Evolutionary conservation across 768 basidiomycete genomes (phyloP).

Genomic region (Amanita muscaria): DNA sequence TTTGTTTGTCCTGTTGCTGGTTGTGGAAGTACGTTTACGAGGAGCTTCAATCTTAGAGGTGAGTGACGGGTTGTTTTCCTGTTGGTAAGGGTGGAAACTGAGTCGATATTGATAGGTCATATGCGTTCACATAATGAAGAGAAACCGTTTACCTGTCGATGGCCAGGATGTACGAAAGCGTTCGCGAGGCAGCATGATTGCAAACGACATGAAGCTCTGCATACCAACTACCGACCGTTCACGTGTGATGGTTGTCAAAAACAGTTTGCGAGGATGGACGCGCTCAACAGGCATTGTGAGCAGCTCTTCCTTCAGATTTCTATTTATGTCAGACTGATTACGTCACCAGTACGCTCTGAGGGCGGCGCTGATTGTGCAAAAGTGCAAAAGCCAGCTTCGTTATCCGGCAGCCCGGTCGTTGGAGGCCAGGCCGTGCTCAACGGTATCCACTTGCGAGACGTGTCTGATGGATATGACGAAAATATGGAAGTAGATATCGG

Average conservation of each 20-base stretch:
- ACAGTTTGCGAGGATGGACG: conserved; percentile 93
- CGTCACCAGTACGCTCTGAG: conserved; percentile 58
- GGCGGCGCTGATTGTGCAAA: conserved; percentile 70
- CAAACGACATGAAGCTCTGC: conserved; percentile 91
- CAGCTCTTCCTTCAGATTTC: conserved; percentile 14
- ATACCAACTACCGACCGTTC: conserved; percentile 88
- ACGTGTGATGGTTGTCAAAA: conserved; percentile 89
- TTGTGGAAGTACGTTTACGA: conserved; percentile 83
- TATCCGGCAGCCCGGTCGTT: background rate
- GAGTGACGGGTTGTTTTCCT: conserved; percentile 15
- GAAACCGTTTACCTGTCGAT: conserved; percentile 90
- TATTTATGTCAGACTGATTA: conserved; percentile 1
- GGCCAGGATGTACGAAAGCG: conserved; percentile 91
- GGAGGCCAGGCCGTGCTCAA: background rate
- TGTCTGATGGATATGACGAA: background rate
- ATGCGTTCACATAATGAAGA: conserved; percentile 92
- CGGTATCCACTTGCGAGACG: too few species aligned
- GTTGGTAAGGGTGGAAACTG: conserved; percentile 7
- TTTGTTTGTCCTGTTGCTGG: conserved; percentile 78
- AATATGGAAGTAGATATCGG: background rate
- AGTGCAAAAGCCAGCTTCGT: conserved; percentile 19
- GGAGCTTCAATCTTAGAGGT: conserved; percentile 93
- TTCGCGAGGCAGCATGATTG: conserved; percentile 95
- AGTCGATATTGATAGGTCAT: conserved; percentile 49
- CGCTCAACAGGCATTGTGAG: conserved; percentile 87